A percentile compares a stretch with the other conserved stretches of the same genome.
Conservation (phyloP, 495 filamentous ascomycete species). For the Lasiosphaeria ovina region DNA sequence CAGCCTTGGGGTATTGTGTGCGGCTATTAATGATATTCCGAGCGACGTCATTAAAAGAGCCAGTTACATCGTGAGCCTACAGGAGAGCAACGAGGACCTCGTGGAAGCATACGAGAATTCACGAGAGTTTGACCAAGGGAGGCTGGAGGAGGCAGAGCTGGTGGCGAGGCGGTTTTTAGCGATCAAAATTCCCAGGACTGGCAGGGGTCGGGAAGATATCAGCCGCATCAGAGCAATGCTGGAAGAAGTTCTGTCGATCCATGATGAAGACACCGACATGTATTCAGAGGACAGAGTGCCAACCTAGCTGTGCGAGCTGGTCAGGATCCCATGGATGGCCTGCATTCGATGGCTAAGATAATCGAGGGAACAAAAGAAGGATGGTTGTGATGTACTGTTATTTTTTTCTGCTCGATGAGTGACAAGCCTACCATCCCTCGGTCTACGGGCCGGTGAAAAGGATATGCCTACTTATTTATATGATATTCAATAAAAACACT, state of each 20-base stretch:
- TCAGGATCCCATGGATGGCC: no score
- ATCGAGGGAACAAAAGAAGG: no score
- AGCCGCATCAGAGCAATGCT: conserved; percentile 15
- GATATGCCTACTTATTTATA: no score
- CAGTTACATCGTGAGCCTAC: conserved; percentile 66
- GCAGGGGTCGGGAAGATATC: background rate
- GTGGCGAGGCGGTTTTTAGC: conserved; percentile 23
- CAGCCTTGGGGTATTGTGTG: conserved; percentile 84
- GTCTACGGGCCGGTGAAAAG: no score
- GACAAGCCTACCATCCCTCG: no score
- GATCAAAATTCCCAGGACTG: conserved; percentile 8
- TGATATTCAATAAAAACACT: no score
- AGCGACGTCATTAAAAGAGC: conserved; percentile 70
- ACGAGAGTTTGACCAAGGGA: conserved; percentile 17
- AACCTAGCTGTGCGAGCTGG: no score
- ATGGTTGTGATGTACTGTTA: no score
- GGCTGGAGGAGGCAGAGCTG: conserved; percentile 16
- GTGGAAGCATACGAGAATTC: conserved; percentile 12
- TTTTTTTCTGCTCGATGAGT: no score
- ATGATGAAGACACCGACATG: background rate
- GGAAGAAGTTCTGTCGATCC: conserved; percentile 2
- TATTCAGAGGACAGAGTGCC: no score
- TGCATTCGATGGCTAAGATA: no score
- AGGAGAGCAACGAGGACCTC: conserved; percentile 55
- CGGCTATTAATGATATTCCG: conserved; percentile 79